Evolutionary conservation across 2,329 filamentous ascomycete genomes (phyloP), one percentile per base, ranked within the genome.

Genomic region (Hymenoscyphus albidus): DNA sequence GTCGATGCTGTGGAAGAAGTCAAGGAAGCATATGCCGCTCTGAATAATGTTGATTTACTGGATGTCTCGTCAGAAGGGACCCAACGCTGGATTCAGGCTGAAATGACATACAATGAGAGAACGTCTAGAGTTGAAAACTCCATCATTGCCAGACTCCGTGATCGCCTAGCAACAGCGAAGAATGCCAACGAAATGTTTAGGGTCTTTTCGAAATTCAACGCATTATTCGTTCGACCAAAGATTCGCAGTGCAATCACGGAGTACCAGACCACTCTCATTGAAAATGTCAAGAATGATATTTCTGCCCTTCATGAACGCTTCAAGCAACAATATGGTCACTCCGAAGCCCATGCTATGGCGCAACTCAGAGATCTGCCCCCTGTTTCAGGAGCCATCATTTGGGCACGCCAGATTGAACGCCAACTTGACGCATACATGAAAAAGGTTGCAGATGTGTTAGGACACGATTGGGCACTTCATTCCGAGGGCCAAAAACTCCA

Each of bases 151-250:
- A 86, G 93, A 62, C 83, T 99, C 39, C 86, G 95, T 73, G 95
- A 99, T 78, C 90, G 95, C 65, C 84, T 99, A 63, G 95, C 93
- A 14, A 97, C 93, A 6, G 94, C 95, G 13, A 97, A 96, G 82
- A 97, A 93, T 67, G 95, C 95, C 51, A 98, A 96, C 75, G 96
- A 99, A 78, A 99, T 99, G 95, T 99, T 99, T 77, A 91, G 96
- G 62, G 95, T 99, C 67, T 99, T 99, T 77, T 98, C 95, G 62
- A 98, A 98, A 76, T 99, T 99, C 85, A 99, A 99, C 76, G 95
- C 95, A 1, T 88, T 99, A 38, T 96, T 99, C 72, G 94, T 99
- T 64, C 88, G 95, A 65, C 95, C 95, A n/a, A 99, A 99, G 83
- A 98, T 99, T 79, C 89, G 95, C 70, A 93, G 96, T 70, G 96